Percentiles rank a stretch among this genome's conserved stretches.
phyloP scores from a whole-genome alignment of 257 asterid species.

The Orobanche coerulescens region DNA sequence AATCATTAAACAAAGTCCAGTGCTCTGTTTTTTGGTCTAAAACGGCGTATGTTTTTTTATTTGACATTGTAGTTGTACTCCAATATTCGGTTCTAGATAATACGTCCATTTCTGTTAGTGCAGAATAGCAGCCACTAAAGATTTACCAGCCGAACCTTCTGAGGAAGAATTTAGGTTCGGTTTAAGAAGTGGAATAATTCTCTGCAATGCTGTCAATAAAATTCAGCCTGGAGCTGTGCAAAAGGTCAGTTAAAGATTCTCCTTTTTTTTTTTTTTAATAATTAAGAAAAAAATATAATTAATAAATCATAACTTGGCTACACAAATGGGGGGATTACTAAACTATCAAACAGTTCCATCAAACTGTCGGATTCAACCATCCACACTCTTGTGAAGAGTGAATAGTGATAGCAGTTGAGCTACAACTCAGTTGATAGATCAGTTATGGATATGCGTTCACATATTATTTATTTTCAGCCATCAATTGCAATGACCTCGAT shows the following conservation, averaged over 20 bases:
- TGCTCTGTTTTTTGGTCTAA: background rate
- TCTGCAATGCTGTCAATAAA: conserved; percentile 78
- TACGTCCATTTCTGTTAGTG: conserved; percentile 14
- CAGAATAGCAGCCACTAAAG: conserved; percentile 88
- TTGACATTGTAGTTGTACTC: background rate
- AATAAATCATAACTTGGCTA: no score
- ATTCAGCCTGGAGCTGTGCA: conserved; percentile 82
- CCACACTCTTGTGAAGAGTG: no score
- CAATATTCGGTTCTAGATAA: conserved; percentile 1
- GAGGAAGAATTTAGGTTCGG: conserved; percentile 91
- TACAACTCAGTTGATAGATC: no score
- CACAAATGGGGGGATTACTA: no score
- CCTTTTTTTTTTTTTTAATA: no score
- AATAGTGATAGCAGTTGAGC: no score
- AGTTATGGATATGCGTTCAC: background rate
- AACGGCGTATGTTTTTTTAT: no score
- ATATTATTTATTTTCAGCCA: background rate
- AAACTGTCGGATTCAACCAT: no score
- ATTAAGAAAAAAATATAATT: no score
- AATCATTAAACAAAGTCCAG: background rate
- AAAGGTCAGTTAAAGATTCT: conserved; percentile 50
- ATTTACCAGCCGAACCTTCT: conserved; percentile 94
- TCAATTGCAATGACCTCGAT: conserved; percentile 13
- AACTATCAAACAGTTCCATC: no score
- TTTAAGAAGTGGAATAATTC: conserved; percentile 87